phyloP scores from a whole-genome alignment of 495 filamentous ascomycete species.

The Ascodesmis nigricans region DNA sequence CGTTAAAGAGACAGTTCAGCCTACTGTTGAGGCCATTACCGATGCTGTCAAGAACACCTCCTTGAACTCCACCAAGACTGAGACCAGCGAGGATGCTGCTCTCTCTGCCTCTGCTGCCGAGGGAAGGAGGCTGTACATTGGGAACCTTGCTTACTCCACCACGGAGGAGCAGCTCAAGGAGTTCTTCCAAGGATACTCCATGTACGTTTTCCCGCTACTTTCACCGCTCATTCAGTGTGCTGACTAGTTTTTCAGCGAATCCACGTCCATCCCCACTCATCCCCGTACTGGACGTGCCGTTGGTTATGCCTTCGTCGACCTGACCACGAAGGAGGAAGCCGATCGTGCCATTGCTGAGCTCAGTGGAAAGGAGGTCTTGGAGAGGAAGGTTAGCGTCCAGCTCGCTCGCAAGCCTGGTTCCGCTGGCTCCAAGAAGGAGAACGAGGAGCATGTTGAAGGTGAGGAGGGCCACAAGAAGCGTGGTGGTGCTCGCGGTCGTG shows the following conservation, averaged over 20 bases:
- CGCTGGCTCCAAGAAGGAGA: slow-evolving; percentile 31
- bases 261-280: slow-evolving; percentile 94
- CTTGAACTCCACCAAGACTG: slow-evolving; percentile 33
- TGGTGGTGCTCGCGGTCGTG: slow-evolving; percentile 44
- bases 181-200: slow-evolving; percentile 93
- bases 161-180: slow-evolving; percentile 98
- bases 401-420: slow-evolving; percentile 91
- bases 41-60: slow-evolving; percentile 59
- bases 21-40: slow-evolving; percentile 52
- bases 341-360: slow-evolving; percentile 84
- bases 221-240: not conserved
- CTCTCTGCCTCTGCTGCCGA: slow-evolving; percentile 92
- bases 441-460: slow-evolving; percentile 22
- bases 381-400: slow-evolving; percentile 97
- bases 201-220: slow-evolving; percentile 44
- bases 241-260: slow-evolving; percentile 43
- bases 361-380: slow-evolving; percentile 86
- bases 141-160: slow-evolving; percentile 98
- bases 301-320: slow-evolving; percentile 96
- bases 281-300: slow-evolving; percentile 94
- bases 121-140: slow-evolving; percentile 96
- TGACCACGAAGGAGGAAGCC: slow-evolving; percentile 80
- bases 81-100: slow-evolving; percentile 46
- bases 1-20: slow-evolving; percentile 29
- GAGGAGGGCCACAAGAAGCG: slow-evolving; percentile 10